Evolutionary conservation across 352 stramenopile species (phyloP).

Genomic region (Phytophthora melonis): DNA sequence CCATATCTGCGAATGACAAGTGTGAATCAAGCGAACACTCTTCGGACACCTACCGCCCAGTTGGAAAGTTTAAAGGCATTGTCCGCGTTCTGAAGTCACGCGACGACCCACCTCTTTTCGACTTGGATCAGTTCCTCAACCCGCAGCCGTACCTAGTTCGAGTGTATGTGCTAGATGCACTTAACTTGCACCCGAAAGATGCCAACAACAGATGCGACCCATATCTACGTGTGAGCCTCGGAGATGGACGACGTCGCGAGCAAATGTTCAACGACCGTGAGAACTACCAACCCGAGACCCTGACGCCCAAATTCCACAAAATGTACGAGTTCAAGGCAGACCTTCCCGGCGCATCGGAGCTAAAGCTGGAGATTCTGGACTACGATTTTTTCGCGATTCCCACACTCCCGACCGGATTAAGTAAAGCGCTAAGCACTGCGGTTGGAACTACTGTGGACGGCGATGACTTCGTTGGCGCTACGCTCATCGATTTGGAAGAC

Average conservation of each 20-base stretch:
- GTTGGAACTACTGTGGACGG: slow-evolving; percentile 59
- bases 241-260: slow-evolving; percentile 70
- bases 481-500: slow-evolving; percentile 94
- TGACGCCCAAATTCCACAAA: slow-evolving; percentile 91
- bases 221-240: slow-evolving; percentile 85
- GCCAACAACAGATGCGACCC: slow-evolving; percentile 86
- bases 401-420: slow-evolving; percentile 57
- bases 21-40: slow-evolving; percentile 40
- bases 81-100: slow-evolving; percentile 80
- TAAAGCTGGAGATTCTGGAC: slow-evolving; percentile 75
- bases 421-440: slow-evolving; percentile 54
- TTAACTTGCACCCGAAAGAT: slow-evolving; percentile 86
- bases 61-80: slow-evolving; percentile 92
- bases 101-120: slow-evolving; percentile 78
- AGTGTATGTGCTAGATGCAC: slow-evolving; percentile 88
- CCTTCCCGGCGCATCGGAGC: slow-evolving; percentile 79
- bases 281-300: slow-evolving; percentile 78
- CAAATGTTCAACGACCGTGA: slow-evolving; percentile 85
- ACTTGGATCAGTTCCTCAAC: slow-evolving; percentile 78
- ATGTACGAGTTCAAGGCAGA: slow-evolving; percentile 92
- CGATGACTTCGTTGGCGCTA: slow-evolving; percentile 93
- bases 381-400: slow-evolving; percentile 82
- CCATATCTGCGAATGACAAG: slow-evolving; percentile 48
- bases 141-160: slow-evolving; percentile 85
- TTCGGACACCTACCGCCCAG: slow-evolving; percentile 51